Evolutionary conservation across 176 grass and related monocot species (phyloP).

Genomic region (Panicum miliaceum): DNA sequence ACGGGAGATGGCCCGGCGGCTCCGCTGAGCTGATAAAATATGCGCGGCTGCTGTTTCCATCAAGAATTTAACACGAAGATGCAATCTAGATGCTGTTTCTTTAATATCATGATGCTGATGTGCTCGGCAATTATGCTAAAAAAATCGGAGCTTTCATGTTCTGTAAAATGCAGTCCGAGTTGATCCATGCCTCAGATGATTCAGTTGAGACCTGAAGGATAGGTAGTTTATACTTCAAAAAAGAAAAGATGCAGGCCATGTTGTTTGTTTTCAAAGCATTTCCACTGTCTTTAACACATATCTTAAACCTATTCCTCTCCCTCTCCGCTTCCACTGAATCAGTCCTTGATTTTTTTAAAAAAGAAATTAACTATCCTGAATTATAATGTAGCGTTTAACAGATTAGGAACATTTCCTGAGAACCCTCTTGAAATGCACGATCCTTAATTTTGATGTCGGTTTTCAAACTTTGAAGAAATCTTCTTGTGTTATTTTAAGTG

Average conservation of each 20-base stretch:
- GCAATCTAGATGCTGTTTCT: constrained; percentile 22
- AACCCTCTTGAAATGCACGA: neutral
- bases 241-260: too few species aligned
- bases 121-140: neutral
- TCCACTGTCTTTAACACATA: neutral
- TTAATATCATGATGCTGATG: neutral
- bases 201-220: neutral
- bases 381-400: too few species aligned
- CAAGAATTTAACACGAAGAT: constrained; percentile 6
- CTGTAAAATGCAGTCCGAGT: too few species aligned
- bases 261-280: too few species aligned
- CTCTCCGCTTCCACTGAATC: too few species aligned
- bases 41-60: neutral
- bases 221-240: too few species aligned
- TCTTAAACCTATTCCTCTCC: neutral
- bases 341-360: too few species aligned
- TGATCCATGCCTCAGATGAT: neutral
- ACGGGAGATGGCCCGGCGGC: neutral
- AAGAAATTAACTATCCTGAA: too few species aligned
- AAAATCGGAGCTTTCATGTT: too few species aligned
- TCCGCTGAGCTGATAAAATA: constrained; percentile 11
- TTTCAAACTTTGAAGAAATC: neutral
- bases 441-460: neutral
- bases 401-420: too few species aligned
- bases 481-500: neutral